Evolutionary conservation across 2,329 filamentous ascomycete species (phyloP), one percentile per base, ranked within the genome.

Genomic region (Calonectria henricotiae): DNA sequence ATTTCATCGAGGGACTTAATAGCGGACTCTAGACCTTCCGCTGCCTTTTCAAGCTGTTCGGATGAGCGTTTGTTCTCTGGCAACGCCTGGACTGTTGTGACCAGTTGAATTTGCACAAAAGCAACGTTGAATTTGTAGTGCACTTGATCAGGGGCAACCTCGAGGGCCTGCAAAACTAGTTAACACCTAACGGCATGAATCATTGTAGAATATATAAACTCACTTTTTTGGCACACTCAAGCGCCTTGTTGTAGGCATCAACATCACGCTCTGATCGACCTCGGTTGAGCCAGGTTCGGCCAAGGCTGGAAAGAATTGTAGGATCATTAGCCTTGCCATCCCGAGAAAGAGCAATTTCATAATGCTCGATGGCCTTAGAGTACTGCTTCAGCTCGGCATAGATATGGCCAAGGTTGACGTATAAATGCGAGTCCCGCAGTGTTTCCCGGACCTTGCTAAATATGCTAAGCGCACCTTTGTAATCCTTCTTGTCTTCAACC

Each of bases 51-150:
- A 8, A 99, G 90, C 77, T 98, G 95, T 70, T 89, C 88, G 3
- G 96, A 87, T 0, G 93, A 93, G 62, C 95, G 91, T 79, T 95
- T 91, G 6, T 89, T 89, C 80, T 98, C 94, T 5, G 89, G 87
- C 65, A 98, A 86, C 41, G 86, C 87, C 82, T 94, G 92, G 65
- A 98, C 91, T 35, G 93, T 90, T 54, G 93, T 92, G 23, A 96
- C 96, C 65, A 98, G 91, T 81, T 98, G 95, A 72, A 98, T 97
- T 80, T 98, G 96, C 32, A 98, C 94, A 79, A 98, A 99, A 0
- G 96, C 96, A 32, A 99, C 94, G 79, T 99, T 99, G 88, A 99
- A 99, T 81, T 96, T 94, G 82, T 96, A 94, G 82, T 98, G 94
- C 35, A 95, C 88, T 77, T 97, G 94, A 5, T 96, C 93, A 0